Evolutionary conservation across 1,284 basidiomycete genomes (phyloP), one percentile per base, ranked within the genome.

Genomic region (Ceratobasidium sp.): DNA sequence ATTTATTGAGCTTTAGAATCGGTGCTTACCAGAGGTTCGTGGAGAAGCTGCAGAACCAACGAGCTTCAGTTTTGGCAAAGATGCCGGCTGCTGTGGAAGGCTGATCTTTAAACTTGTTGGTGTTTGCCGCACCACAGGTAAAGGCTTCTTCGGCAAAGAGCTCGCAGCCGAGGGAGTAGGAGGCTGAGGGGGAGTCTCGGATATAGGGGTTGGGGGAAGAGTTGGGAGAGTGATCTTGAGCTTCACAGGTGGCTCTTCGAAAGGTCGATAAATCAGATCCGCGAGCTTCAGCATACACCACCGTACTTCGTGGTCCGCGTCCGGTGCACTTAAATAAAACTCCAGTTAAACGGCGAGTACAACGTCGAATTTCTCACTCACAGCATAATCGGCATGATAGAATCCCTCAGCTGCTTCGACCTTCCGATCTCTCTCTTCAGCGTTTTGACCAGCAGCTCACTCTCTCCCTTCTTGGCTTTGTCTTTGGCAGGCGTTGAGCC

Each of bases 251-350:
- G 89, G 87, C 80, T 97, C 96, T 70, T 93, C 89, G 2, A 87
- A 82, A 23, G 93, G 91, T 62, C 90, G 89, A 76, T 97, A 92
- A 60, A 97, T 87, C 28, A 98, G 85, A 78, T 98, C 97, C 12
- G 93, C 94, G 10, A 98, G 84, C 82, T 98, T 98, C 77, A 99
- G 84, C 60, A 98, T 82, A 74, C 92, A 93, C 87, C 94, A 93
- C 43, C 96, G 90, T 55, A 96, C 92, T 82, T 97, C 93, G 76
- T 90, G 85, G 79, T 98, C 96, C 57, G 89, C 85, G 61, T 89
- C 86, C 0, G 89, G 85, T 28, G 88, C 86, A 45, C 92, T 94
- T 76, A 1, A 74, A 74, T 45, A 74, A 69, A 26, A 75, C 50
- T 65, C 36, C 36, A 36, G 59, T 72, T 36, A 39, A n/a, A 21